These are phyloP conservation scores for Penicillium chermesinum DNA, from an alignment of 495 filamentous ascomycete species.

Conservation along the genomic window DNA sequence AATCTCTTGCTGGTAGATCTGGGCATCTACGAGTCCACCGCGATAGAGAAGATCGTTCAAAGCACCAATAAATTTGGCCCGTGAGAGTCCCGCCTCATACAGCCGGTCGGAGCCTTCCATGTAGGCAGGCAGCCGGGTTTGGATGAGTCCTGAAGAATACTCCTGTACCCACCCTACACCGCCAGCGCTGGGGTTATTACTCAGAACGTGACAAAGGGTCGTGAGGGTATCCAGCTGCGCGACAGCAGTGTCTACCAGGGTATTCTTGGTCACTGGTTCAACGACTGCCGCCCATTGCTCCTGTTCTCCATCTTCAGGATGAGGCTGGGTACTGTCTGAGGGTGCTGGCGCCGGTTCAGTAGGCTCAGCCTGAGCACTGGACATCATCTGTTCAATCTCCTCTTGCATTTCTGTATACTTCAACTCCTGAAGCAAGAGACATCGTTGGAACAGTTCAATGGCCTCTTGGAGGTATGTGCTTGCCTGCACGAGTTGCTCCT, in stretches of 20 bases:
- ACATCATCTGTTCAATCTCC: conserved; percentile 39
- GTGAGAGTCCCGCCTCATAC: conserved; percentile 49
- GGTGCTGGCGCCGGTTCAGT: neutral
- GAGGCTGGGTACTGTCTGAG: conserved; percentile 7
- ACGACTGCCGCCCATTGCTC: conserved; percentile 59
- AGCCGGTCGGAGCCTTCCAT: conserved; percentile 38
- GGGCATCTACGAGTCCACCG: conserved; percentile 38
- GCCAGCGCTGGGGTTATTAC: conserved; percentile 28
- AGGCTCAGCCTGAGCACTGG: conserved; percentile 16
- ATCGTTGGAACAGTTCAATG: conserved; percentile 57
- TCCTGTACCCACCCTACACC: conserved; percentile 53
- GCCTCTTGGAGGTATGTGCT: conserved; percentile 55
- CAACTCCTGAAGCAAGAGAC: conserved; percentile 54
- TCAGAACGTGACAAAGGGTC: conserved; percentile 50
- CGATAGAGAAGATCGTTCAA: conserved; percentile 54
- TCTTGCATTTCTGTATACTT: conserved; percentile 50
- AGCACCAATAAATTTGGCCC: conserved; percentile 48
- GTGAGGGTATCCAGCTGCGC: conserved; percentile 58
- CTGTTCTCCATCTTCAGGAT: conserved; percentile 31
- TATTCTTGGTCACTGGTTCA: conserved; percentile 55
- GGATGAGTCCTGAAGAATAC: conserved; percentile 42
- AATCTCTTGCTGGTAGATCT: conserved; percentile 48
- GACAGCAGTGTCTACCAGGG: conserved; percentile 59
- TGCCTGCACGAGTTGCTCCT: conserved; percentile 36
- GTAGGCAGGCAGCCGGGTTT: conserved; percentile 45